Base-by-base conservation (phyloP, 768 basidiomycete species). In the Cystofilobasidium bisporidii region DNA sequence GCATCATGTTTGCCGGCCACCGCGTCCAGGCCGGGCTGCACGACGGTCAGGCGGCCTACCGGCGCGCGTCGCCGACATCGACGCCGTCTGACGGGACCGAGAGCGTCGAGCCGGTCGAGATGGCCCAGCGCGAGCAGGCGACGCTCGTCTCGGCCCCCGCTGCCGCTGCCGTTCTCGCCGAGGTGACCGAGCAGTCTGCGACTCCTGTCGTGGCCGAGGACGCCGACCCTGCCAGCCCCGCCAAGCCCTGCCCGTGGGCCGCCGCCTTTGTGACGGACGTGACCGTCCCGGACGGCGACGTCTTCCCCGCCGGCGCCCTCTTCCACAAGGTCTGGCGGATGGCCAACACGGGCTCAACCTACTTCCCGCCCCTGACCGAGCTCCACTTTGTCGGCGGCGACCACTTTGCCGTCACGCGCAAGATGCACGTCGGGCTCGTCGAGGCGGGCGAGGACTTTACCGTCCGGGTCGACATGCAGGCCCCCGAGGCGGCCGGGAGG, bases 311-410 rank as follows among this genome's bases (percentile, higher is more conserved):
- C 10, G 89, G 89, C 40, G 88, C 87, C 0, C 87, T 88, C 74
- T 92, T 91, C 72, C 82, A 89, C 64, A 91, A 91, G 77, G 84
- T 84, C 26, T 92, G 89, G 89, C 80, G 81, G 65, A 81, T 91
- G 80, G 70, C 80, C 36, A 92, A 92, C 59, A 53, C 30, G 40
- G 66, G 45, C 32, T 17, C 20, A 36, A 6, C 15, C n/a, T 28
- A 22, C 22, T 91, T 88, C 89, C 87, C 87, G 0, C 80, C 82
- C 32, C 77, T 78, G 17, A 89, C 89, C 0, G 81, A 84, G 72
- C 76, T 91, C 22, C 81, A 82, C 14, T 90, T 85, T 72, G 83
- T 87, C 55, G 87, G 84, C 12, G 89, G 89, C 22, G 83, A 85
- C 45, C 77, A 79, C n/a, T 74, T 79, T 36, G 36, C 36, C 36